A percentile compares a stretch with the other conserved stretches of the same genome.
Evolutionary conservation across 2,329 filamentous ascomycete species (phyloP).

Genomic region (Sporothrix euskadiensis): DNA sequence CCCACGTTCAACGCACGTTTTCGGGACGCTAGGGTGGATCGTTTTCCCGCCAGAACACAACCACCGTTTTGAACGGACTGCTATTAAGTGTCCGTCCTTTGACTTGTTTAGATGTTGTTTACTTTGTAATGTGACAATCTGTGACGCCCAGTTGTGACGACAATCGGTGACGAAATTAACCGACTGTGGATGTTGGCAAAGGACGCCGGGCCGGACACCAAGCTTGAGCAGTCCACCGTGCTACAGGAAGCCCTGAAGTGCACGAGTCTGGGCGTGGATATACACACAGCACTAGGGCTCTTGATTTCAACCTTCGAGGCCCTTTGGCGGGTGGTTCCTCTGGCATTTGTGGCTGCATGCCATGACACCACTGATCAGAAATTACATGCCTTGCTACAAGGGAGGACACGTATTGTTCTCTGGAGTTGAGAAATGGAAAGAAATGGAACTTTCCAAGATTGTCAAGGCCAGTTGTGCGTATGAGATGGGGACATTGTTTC

Average conservation of each 20-base stretch:
- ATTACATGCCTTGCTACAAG: background rate
- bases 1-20: background rate
- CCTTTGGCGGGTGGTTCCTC: background rate
- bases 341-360: background rate
- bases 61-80: background rate
- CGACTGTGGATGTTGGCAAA: slow-evolving; percentile 1
- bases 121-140: no score
- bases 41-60: background rate
- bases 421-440: no score
- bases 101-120: no score
- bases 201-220: background rate
- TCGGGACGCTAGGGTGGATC: slow-evolving; percentile 5
- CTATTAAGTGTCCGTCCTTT: background rate
- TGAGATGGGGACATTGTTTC: no score
- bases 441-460: no score
- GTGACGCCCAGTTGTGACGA: background rate
- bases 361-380: background rate
- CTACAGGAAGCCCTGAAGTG: background rate
- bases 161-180: background rate
- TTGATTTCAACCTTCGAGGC: background rate
- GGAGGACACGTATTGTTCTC: background rate
- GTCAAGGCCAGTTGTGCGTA: no score
- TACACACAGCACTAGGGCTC: background rate
- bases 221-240: background rate
- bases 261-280: background rate